Evolutionary conservation across 1,284 basidiomycete species (phyloP).

Genomic region (Cryptococcus sp.): DNA sequence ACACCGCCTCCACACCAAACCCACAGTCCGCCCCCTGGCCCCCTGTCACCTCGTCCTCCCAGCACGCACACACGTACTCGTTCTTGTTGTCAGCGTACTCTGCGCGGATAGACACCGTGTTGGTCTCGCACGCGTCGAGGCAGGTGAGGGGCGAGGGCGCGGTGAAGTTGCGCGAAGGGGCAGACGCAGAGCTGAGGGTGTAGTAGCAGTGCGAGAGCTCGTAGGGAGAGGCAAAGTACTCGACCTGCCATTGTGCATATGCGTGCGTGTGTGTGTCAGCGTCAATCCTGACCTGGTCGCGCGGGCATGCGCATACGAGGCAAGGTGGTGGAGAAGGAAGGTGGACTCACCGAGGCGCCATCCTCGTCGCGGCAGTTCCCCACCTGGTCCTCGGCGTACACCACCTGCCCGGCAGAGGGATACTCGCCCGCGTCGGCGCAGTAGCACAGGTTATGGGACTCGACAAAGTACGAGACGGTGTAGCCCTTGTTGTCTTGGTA

Average conservation of each 20-base stretch:
- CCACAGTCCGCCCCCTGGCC: constrained; percentile 13
- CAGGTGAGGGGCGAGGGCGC: constrained; percentile 6
- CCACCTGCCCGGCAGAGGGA: constrained; percentile 10
- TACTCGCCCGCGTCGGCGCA: constrained; percentile 5
- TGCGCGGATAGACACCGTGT: constrained; percentile 2
- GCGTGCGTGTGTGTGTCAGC: background rate
- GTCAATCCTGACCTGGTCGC: no score
- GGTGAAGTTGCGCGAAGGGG: constrained; percentile 1
- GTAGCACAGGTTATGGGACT: constrained; percentile 5
- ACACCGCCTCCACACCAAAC: constrained; percentile 11
- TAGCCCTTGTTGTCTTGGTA: background rate
- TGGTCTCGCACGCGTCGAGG: constrained; percentile 2
- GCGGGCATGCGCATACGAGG: no score
- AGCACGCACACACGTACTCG: constrained; percentile 13
- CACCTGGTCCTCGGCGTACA: constrained; percentile 11
- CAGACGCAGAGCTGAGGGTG: background rate
- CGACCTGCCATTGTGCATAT: constrained; percentile 3
- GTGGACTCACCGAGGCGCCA: constrained; percentile 13
- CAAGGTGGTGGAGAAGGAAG: background rate
- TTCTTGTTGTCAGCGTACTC: constrained; percentile 1
- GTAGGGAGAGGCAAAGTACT: constrained; percentile 12
- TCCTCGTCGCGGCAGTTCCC: constrained; percentile 14
- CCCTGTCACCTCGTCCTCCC: constrained; percentile 1
- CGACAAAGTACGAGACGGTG: constrained; percentile 7
- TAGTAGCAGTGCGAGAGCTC: constrained; percentile 5